Evolutionary conservation across 441 rosid species (phyloP), one percentile per base, ranked within the genome.

Genomic region (Populus tomentosa): DNA sequence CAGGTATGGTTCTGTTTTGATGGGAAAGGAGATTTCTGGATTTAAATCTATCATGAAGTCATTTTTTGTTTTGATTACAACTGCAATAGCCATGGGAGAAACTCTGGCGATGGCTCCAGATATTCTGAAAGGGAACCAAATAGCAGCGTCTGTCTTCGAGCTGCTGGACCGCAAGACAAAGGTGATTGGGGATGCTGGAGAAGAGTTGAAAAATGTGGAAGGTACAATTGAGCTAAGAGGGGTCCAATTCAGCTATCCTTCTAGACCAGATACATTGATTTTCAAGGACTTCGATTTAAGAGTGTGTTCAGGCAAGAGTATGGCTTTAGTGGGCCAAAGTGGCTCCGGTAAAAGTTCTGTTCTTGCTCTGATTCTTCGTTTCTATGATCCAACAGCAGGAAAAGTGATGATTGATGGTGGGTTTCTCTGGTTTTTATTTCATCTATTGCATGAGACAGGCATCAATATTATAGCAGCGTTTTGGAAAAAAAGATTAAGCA

Each of bases 81-180:
- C 98, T 3, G 98, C 98, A 13, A 82, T 94, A 82, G 98, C 95
- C 61, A 94, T 94, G 98, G 98, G 98, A 42, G 98, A 91, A 80
- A 90, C 94, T 14, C 80, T 94, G 80, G 98, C 98, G 30, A 66
- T 93, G 85, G 89, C 94, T 7, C 98, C 98, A 0, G 98, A 94
- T 84, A 86, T 94, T 69, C 77, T 94, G 3, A 94, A 93, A 86
- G 98, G 98, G 73, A 90, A 94, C 86, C 98, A 94, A 72, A 94
- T 93, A 97, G 93, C 86, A 46, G 91, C 94, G 28, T 93, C 98
- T 0, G 90, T 93, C 18, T 93, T 94, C 35, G 98, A 94, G 75
- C 73, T 94, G n/a, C 74, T 91, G 68, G 98, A 94, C 80, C 81
- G 98, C 16, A 89, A 86, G 81, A 82, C 98, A 5, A 85, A 82